These are phyloP conservation scores for Cinnamomum chago DNA, from an alignment of 164 flowering plant genomes.

Conservation along the genomic window DNA sequence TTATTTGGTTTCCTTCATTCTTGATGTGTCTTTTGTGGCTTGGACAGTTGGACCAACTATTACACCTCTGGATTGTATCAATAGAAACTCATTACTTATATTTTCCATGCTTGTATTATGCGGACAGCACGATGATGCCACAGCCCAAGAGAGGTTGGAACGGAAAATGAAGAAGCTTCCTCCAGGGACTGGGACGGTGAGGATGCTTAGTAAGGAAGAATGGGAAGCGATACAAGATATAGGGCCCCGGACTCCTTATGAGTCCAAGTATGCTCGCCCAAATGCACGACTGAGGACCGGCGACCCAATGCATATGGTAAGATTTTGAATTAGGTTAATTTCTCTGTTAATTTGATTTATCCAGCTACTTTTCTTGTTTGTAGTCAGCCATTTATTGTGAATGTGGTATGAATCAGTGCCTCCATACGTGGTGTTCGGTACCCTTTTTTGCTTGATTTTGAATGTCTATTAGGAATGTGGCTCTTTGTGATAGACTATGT, in stretches of 20 bases:
- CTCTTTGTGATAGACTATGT: no score
- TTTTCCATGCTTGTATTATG: background rate
- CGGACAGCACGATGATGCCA: conserved; percentile 67
- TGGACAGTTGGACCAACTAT: background rate
- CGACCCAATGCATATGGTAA: conserved; percentile 60
- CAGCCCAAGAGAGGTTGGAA: conserved; percentile 73
- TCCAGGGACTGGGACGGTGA: conserved; percentile 73
- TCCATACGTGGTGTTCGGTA: no score
- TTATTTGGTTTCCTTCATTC: background rate
- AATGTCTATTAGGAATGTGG: no score
- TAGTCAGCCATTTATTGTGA: no score
- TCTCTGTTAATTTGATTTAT: background rate
- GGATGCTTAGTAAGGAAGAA: conserved; percentile 88
- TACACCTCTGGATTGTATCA: background rate
- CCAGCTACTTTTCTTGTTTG: background rate
- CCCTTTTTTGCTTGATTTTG: no score
- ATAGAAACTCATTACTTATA: background rate
- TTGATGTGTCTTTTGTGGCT: background rate
- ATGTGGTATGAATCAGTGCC: no score
- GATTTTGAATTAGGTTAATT: conserved; percentile 1
- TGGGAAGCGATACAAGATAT: conserved; percentile 77
- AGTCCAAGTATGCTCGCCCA: conserved; percentile 85
- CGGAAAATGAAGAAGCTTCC: conserved; percentile 78
- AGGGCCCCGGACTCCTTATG: conserved; percentile 94
- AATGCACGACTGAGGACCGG: conserved; percentile 80